A percentile compares a stretch with the other conserved stretches of the same genome.
Conservation (phyloP, 768 basidiomycete species). For the Gymnopilus junonius region DNA sequence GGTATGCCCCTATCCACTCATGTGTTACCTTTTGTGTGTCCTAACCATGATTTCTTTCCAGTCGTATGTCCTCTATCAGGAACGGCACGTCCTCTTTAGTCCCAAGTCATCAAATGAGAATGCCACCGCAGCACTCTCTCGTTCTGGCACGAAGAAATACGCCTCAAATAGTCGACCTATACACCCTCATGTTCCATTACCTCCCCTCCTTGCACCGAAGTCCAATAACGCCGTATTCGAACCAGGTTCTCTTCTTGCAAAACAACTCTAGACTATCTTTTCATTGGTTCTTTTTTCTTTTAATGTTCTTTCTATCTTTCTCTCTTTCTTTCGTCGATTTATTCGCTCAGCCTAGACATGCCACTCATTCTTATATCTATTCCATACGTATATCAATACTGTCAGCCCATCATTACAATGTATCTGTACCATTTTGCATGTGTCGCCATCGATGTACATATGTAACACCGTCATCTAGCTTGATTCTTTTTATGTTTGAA, state of each 20-base stretch:
- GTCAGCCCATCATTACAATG: constrained; percentile 3
- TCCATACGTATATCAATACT: constrained; percentile 1
- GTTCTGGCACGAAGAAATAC: constrained; percentile 44
- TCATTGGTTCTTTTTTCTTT: constrained; percentile 13
- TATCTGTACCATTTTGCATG: constrained; percentile 11
- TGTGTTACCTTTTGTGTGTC: constrained; percentile 11
- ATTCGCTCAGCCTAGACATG: constrained; percentile 9
- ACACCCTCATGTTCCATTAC: constrained; percentile 45
- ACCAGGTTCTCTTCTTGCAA: constrained; percentile 75
- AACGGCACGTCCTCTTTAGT: constrained; percentile 69
- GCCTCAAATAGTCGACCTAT: constrained; percentile 24
- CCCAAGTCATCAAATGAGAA: constrained; percentile 37
- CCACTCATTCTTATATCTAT: background rate
- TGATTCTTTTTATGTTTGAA: background rate
- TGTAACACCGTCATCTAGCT: background rate
- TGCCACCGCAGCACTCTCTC: constrained; percentile 34
- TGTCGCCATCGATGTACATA: constrained; percentile 2
- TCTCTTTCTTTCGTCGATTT: background rate
- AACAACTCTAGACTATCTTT: constrained; percentile 40
- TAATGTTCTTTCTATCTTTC: constrained; percentile 6
- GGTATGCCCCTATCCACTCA: constrained; percentile 48
- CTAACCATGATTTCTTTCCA: constrained; percentile 30
- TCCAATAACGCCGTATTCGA: constrained; percentile 58
- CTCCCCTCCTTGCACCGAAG: constrained; percentile 40
- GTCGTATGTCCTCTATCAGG: constrained; percentile 87